Evolutionary conservation across 805 yeast species (phyloP), one percentile per base, ranked within the genome.

Genomic region (Myxozyma vanderwaltii): DNA sequence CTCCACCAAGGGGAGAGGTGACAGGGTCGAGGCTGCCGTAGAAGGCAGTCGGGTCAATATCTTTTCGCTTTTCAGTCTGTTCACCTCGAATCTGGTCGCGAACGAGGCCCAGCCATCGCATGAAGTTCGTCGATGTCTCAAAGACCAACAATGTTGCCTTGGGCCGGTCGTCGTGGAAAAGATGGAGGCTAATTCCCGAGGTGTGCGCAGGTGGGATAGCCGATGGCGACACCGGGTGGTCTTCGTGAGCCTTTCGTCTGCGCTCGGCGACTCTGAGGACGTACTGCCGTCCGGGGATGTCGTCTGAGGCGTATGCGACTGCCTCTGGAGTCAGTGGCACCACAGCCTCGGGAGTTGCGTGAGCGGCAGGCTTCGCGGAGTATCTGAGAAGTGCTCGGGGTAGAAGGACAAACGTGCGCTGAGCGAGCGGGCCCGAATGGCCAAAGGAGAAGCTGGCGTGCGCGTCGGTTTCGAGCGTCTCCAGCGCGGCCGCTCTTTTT

Each of bases 221-320:
- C 3, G 54, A 26, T 17, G 49, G 35, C 8, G 49, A 36, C 12
- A 19, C 29, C n/a, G 39, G 49, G 6, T 51, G 12, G 1, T 29
- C 39, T 29, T 38, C 41, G 50, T 23, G 21, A 26, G 51, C 12
- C 36, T 24, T 33, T 15, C 53, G 45, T 12, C 40, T 35, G 15
- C 55, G 58, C 43, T 62, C 63, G 24, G 56, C 54, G 19, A 62
- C 56, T 3, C 56, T 39, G 27, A 62, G 47, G 6, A 62, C 65
- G 21, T 50, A 62, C 40, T 55, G 63, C n/a, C 48, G 52, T n/a
- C 62, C 65, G 2, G 48, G 41, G 44, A 62, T 47, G 41, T 62
- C 65, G 46, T 62, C 65, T 7, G 64, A 60, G 15, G 65, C 65
- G 27, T 60, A 51, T 15, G 65, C 65, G 35, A 58, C 65, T 4